Base-by-base conservation (phyloP, 2,329 filamentous ascomycete genomes). In the Microdochium nivale region DNA sequence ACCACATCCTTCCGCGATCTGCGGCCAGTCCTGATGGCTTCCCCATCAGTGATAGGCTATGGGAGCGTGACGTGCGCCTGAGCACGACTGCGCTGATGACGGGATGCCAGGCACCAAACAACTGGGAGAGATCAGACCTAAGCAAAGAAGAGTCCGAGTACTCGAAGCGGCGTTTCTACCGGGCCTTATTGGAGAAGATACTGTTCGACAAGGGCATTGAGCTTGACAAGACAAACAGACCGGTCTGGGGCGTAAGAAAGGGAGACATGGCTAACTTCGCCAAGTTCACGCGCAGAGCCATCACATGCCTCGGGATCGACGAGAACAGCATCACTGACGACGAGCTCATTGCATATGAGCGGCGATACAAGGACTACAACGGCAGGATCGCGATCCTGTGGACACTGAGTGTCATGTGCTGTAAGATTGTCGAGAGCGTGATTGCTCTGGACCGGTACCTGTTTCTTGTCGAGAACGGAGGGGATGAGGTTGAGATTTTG, bases 21-120 rank as follows among this genome's bases (percentile, higher is more conserved):
- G 62, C 66, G 4, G 52, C 64, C 35, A 69, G 70, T 16, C 69
- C 70, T 0, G 59, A 65, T 7, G 67, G 67, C 19, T 64, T 66
- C 16, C 58, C 63, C 16, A 67, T 79, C 51, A 76, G 71, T 2
- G 57, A 61, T 0, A 65, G 46, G 13, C 46, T 67, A 27, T 55
- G 60, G 23, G 30, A 30, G 4, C 56, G 47, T 24, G 25, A 52
- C 2, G 54, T 67, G n/a, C 48, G 30, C 3, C 50, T 67, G 25
- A 65, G 59, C 25, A 52, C 64, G 8, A 67, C 64, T 13, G 65
- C 64, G 5, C 51, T 67, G 13, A 67, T 67, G 65, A 62, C 62
- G 2, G 64, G 58, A 1, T 67, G 64, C 14, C 65, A 67, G 47
- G 60, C 63, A 8, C 65, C 65, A 1, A 63, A 64, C 48, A 67